Evolutionary conservation across 805 yeast genomes (phyloP).

Genomic region (Yarrowia yakushimensis): DNA sequence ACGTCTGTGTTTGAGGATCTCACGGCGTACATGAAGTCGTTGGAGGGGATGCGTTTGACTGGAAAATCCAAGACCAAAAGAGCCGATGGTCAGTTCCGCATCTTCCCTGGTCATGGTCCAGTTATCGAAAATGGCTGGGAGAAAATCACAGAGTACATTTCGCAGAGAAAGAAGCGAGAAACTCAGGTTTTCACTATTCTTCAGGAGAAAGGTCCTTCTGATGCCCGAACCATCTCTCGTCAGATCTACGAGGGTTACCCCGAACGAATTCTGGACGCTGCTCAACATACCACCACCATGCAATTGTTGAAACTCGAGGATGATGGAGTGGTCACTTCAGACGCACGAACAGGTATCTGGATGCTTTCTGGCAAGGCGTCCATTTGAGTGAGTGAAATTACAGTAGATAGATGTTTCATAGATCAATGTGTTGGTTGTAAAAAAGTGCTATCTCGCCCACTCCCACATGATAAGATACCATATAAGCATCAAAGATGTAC

Average conservation of each 20-base stretch:
- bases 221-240: conserved; percentile 30
- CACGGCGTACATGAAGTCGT: conserved; percentile 34
- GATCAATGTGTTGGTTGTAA: too few relatives aligned
- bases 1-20: conserved; percentile 39
- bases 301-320: conserved; percentile 35
- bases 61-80: conserved; percentile 4
- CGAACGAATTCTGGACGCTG: conserved; percentile 34
- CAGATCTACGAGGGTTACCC: conserved; percentile 34
- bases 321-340: conserved; percentile 30
- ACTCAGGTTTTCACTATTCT: conserved; percentile 34
- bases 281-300: conserved; percentile 34
- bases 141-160: conserved; percentile 37
- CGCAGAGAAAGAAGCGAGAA: conserved; percentile 39
- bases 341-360: neutral
- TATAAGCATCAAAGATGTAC: too few relatives aligned
- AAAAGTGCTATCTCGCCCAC: too few relatives aligned
- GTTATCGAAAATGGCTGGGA: conserved; percentile 35
- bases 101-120: conserved; percentile 43
- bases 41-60: conserved; percentile 33
- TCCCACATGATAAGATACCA: too few relatives aligned
- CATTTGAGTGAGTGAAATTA: neutral
- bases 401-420: too few relatives aligned
- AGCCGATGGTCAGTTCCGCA: conserved; percentile 24
- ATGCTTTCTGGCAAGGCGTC: neutral
- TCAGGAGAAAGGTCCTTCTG: conserved; percentile 16